phyloP scores from a whole-genome alignment of 805 yeast genomes.

The Kazachstania taianensis region DNA sequence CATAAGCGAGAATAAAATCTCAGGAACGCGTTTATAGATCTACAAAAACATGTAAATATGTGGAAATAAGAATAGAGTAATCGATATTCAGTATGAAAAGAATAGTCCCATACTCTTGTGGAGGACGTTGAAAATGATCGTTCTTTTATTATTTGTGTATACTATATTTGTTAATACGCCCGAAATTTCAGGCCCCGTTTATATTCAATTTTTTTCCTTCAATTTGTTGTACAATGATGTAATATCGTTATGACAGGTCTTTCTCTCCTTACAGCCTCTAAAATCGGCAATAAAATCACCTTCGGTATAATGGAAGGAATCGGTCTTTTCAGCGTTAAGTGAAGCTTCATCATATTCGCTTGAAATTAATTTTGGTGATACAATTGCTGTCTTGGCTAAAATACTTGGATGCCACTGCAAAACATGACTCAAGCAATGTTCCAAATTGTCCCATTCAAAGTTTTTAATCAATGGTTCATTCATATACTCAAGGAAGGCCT shows the following conservation, averaged over 20 bases:
- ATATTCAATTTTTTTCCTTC: no score
- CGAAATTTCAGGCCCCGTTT: no score
- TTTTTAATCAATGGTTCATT: constrained; percentile 58
- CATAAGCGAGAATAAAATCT: constrained; percentile 7
- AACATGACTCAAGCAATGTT: constrained; percentile 65
- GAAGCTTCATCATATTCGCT: constrained; percentile 34
- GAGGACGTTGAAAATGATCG: no score
- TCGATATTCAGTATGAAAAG: no score
- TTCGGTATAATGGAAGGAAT: constrained; percentile 39
- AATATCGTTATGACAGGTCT: constrained; percentile 42
- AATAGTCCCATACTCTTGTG: no score
- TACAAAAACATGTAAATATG: no score
- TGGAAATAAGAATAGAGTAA: no score
- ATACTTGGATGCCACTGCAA: constrained; percentile 91
- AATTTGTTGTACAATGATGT: constrained; percentile 11
- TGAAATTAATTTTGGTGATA: constrained; percentile 53
- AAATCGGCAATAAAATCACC: constrained; percentile 65
- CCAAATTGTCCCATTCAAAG: constrained; percentile 38
- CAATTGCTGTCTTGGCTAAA: constrained; percentile 60
- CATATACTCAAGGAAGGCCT: constrained; percentile 72
- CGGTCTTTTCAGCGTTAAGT: constrained; percentile 22
- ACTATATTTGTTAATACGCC: no score
- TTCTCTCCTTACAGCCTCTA: constrained; percentile 42
- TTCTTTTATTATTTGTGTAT: no score
- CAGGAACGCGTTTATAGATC: no score